Conservation (phyloP, 1,284 basidiomycete species). For the Ceratobasidium sp. region DNA sequence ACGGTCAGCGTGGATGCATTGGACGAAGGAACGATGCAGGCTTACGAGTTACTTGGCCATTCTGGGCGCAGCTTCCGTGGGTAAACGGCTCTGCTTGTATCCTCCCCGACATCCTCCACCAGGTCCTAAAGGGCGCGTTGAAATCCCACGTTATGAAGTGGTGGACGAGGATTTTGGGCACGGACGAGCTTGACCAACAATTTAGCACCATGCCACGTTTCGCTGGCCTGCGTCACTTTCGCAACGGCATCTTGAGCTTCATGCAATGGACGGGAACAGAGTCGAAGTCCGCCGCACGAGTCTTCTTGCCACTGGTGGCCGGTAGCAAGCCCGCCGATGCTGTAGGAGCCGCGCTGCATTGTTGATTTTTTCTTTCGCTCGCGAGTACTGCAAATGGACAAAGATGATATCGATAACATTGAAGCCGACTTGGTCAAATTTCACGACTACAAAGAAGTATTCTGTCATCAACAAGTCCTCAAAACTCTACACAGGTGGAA, state of each 20-base stretch:
- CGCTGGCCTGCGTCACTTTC: slow-evolving; percentile 21
- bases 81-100: slow-evolving; percentile 49
- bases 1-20: background rate
- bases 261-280: slow-evolving; percentile 45
- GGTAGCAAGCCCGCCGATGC: background rate
- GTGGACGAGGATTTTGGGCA: slow-evolving; percentile 38
- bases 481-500: slow-evolving; percentile 12
- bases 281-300: slow-evolving; percentile 34
- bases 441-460: slow-evolving; percentile 48
- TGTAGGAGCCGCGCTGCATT: slow-evolving; percentile 50
- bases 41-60: slow-evolving; percentile 45
- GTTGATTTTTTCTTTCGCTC: slow-evolving; percentile 57
- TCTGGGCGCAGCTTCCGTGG: slow-evolving; percentile 51
- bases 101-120: slow-evolving; percentile 55
- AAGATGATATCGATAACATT: slow-evolving; percentile 36
- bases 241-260: slow-evolving; percentile 28
- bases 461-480: slow-evolving; percentile 31
- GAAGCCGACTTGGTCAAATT: slow-evolving; percentile 44
- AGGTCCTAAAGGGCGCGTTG: slow-evolving; percentile 56
- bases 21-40: background rate
- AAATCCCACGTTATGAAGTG: slow-evolving; percentile 52
- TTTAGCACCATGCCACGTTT: slow-evolving; percentile 31
- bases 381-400: slow-evolving; percentile 2
- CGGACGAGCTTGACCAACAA: slow-evolving; percentile 40
- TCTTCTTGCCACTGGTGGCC: slow-evolving; percentile 8